phyloP scores from a whole-genome alignment of 169 alveolate species.

The Eimeria necatrix region DNA sequence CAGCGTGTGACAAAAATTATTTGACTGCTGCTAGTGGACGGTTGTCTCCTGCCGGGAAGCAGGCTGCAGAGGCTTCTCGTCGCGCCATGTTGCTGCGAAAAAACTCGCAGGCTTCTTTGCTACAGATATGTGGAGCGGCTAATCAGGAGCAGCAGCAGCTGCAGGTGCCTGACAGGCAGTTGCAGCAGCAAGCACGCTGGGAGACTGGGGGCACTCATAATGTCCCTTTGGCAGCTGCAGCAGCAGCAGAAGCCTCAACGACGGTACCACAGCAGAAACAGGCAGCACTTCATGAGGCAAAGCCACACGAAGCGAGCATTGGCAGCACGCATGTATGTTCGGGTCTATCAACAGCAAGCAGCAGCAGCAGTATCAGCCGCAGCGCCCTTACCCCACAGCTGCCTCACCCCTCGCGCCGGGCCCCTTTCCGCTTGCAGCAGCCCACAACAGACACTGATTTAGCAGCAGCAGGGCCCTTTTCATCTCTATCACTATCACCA shows the following conservation, averaged over 20 bases:
- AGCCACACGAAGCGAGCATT: slow-evolving; percentile 9
- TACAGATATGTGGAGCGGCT: slow-evolving; percentile 22
- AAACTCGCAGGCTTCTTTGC: slow-evolving; percentile 20
- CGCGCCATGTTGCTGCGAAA: slow-evolving; percentile 41
- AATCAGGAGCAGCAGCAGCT: slow-evolving; percentile 16
- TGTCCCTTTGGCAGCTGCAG: slow-evolving; percentile 40
- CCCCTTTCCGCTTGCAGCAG: slow-evolving; percentile 35
- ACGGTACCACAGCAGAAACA: background rate
- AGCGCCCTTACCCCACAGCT: slow-evolving; percentile 51
- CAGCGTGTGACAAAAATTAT: too few relatives aligned
- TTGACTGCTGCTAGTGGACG: background rate
- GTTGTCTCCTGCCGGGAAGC: slow-evolving; percentile 61
- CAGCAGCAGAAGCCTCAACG: slow-evolving; percentile 18
- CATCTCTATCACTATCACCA: too few relatives aligned
- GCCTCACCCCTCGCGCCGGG: slow-evolving; percentile 10
- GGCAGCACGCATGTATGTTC: slow-evolving; percentile 40
- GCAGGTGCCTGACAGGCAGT: background rate
- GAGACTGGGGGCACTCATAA: background rate
- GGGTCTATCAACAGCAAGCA: slow-evolving; percentile 11
- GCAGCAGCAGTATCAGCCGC: background rate
- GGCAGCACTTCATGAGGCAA: background rate
- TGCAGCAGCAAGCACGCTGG: slow-evolving; percentile 40
- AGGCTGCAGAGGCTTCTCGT: slow-evolving; percentile 67
- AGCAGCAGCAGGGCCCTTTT: background rate
- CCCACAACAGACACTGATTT: background rate